These are phyloP conservation scores for Selaginella moellendorffii DNA, from an alignment of 75 land plant genomes.

Conservation along the genomic window DNA sequence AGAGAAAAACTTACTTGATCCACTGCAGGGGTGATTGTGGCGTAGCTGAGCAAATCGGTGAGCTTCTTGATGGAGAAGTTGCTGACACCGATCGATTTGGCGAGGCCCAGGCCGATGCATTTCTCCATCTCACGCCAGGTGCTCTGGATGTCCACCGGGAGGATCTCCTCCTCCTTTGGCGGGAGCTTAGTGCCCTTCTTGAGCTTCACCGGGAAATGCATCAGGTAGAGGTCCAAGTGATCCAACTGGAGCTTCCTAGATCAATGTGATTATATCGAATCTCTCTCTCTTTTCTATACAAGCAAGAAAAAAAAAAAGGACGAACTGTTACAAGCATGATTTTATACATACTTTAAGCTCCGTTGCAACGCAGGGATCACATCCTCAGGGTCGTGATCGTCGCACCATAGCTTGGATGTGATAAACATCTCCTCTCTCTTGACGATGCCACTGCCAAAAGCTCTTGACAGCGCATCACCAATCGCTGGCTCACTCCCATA, in stretches of 20 bases:
- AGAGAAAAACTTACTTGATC: neutral
- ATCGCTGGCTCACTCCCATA: conserved; percentile 18
- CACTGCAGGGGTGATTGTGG: neutral
- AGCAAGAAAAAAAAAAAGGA: neutral
- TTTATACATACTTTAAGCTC: conserved; percentile 18
- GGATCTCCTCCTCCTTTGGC: neutral
- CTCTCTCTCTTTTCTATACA: too few species aligned
- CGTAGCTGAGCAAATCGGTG: neutral
- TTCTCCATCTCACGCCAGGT: neutral
- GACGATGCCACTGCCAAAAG: conserved; percentile 12
- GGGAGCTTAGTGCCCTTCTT: neutral
- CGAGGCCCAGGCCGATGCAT: neutral
- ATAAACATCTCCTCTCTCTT: conserved; percentile 22
- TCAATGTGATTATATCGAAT: neutral
- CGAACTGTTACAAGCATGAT: neutral
- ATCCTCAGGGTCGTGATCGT: conserved; percentile 15
- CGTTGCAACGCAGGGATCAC: conserved; percentile 19
- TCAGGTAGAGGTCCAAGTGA: neutral
- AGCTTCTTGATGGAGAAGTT: neutral
- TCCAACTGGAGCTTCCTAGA: neutral
- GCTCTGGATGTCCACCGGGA: neutral
- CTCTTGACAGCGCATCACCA: conserved; percentile 17
- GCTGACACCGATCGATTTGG: neutral
- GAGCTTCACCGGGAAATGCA: neutral
- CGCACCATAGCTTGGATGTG: conserved; percentile 35